These are phyloP conservation scores for Pythium brachiatum DNA, from an alignment of 352 stramenopile species.

Conservation along the genomic window DNA sequence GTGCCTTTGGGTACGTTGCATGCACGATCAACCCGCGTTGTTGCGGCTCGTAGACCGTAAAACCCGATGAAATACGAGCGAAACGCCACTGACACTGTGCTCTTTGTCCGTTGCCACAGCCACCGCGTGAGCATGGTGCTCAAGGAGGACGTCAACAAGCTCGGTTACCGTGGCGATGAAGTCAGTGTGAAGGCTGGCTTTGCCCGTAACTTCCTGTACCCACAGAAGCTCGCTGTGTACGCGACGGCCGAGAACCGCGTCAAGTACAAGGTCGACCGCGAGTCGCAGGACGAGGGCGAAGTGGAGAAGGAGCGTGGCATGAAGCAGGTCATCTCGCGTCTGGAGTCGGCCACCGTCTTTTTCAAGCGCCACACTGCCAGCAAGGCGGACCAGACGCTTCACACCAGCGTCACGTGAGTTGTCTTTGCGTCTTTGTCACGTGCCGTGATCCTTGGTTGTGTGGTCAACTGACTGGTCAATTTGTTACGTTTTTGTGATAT, in stretches of 20 bases:
- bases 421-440: background rate
- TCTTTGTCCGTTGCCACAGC: slow-evolving; percentile 24
- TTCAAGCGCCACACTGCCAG: slow-evolving; percentile 80
- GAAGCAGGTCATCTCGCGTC: slow-evolving; percentile 56
- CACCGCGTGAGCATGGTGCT: slow-evolving; percentile 86
- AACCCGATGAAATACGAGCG: background rate
- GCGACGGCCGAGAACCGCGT: slow-evolving; percentile 89
- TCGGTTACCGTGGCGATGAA: slow-evolving; percentile 89
- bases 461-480: background rate
- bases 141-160: slow-evolving; percentile 78
- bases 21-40: background rate
- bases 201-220: slow-evolving; percentile 93
- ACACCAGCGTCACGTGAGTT: slow-evolving; percentile 65
- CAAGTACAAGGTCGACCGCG: slow-evolving; percentile 76
- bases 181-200: slow-evolving; percentile 92
- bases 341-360: slow-evolving; percentile 58
- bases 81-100: background rate
- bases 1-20: slow-evolving; percentile 60
- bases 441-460: too few relatives aligned
- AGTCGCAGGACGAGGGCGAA: slow-evolving; percentile 41
- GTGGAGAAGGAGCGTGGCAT: slow-evolving; percentile 63
- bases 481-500: background rate
- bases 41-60: background rate
- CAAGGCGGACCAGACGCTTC: slow-evolving; percentile 56
- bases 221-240: slow-evolving; percentile 93